Evolutionary conservation across 1,284 basidiomycete species (phyloP).

Genomic region (Takashimella koratensis): DNA sequence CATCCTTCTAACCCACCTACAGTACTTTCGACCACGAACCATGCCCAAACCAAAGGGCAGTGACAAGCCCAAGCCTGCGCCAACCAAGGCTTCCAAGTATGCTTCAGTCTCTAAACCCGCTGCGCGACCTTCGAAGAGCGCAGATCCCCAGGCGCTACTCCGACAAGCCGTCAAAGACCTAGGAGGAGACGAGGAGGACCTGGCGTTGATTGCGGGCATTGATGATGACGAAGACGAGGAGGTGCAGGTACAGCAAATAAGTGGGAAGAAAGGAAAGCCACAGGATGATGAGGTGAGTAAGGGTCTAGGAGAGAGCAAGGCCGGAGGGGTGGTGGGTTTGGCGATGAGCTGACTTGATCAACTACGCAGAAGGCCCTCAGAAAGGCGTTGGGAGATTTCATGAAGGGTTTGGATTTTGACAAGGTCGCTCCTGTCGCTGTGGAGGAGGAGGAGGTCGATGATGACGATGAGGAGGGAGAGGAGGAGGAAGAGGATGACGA

Average conservation of each 20-base stretch:
- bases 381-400: slow-evolving; percentile 59
- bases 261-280: slow-evolving; percentile 13
- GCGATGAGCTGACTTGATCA: slow-evolving; percentile 29
- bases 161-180: slow-evolving; percentile 52
- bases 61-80: not conserved
- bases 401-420: slow-evolving; percentile 57
- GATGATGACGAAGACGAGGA: slow-evolving; percentile 49
- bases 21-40: not conserved
- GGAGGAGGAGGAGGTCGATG: slow-evolving; percentile 24
- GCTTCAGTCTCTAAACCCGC: not conserved
- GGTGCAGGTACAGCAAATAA: slow-evolving; percentile 21
- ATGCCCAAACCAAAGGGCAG: slow-evolving; percentile 14
- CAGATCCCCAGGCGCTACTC: slow-evolving; percentile 18
- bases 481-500: slow-evolving; percentile 28
- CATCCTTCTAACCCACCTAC: slow-evolving; percentile 2
- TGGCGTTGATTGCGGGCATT: slow-evolving; percentile 53
- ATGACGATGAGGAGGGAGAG: slow-evolving; percentile 18
- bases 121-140: not conserved
- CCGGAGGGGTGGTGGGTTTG: slow-evolving; percentile 19
- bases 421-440: slow-evolving; percentile 15
- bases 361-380: slow-evolving; percentile 50
- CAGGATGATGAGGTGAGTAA: slow-evolving; percentile 36
- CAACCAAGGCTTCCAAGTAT: not conserved
- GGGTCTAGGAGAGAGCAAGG: not conserved
- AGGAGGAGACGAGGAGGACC: slow-evolving; percentile 56